These are phyloP conservation scores for Amanita pallidorosea DNA, from an alignment of 768 basidiomycete genomes.

Conservation along the genomic window DNA sequence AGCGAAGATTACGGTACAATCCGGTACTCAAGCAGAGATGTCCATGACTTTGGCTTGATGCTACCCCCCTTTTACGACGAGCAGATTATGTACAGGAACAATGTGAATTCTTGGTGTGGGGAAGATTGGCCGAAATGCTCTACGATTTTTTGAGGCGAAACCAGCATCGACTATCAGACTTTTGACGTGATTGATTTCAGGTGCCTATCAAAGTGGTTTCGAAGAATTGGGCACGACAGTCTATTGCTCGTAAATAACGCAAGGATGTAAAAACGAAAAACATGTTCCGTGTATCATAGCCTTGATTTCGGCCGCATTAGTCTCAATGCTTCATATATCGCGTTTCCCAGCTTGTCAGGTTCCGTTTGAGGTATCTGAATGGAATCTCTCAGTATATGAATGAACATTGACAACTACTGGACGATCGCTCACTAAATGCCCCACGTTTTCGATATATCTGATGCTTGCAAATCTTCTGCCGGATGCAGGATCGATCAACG, in stretches of 20 bases:
- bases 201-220: conserved; percentile 20
- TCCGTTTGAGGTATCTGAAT: conserved; percentile 14
- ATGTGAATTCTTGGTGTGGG: conserved; percentile 32
- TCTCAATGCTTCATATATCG: background rate
- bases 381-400: background rate
- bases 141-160: too few species aligned
- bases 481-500: conserved; percentile 18
- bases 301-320: background rate
- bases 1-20: background rate
- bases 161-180: conserved; percentile 42
- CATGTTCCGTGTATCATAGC: background rate
- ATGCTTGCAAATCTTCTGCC: conserved; percentile 18
- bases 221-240: conserved; percentile 49
- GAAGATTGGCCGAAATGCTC: conserved; percentile 34
- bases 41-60: background rate
- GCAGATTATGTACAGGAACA: conserved; percentile 17
- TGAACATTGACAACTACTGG: background rate
- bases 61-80: conserved; percentile 23
- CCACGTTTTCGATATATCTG: conserved; percentile 13
- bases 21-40: background rate
- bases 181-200: conserved; percentile 38
- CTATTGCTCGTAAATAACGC: conserved; percentile 9
- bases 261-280: too few species aligned
- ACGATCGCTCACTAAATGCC: conserved; percentile 17
- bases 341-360: conserved; percentile 12